A percentile compares a stretch with the other conserved stretches of the same genome.
These are phyloP conservation scores for Zopfia rhizophila DNA, from an alignment of 2,329 filamentous ascomycete genomes.

Conservation along the genomic window DNA sequence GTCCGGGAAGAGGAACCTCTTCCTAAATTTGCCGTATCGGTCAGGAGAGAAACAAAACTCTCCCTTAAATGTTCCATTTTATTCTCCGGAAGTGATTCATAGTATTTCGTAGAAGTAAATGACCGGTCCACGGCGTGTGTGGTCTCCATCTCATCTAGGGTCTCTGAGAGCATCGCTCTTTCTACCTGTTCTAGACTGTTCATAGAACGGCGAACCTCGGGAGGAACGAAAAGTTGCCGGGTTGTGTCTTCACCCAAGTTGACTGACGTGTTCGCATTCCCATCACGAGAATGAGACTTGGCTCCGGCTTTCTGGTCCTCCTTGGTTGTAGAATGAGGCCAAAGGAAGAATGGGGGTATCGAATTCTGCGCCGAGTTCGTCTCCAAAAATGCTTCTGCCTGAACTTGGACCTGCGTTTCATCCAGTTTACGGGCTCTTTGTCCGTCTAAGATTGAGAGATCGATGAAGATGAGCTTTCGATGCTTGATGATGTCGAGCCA, in stretches of 20 bases:
- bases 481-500: constrained; percentile 34
- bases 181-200: constrained; percentile 37
- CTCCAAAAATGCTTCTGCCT: neutral
- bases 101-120: constrained; percentile 39
- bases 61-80: constrained; percentile 15
- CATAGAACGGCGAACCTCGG: constrained; percentile 14
- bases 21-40: neutral
- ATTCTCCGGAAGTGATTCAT: constrained; percentile 32
- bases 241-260: neutral
- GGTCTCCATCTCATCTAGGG: constrained; percentile 13
- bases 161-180: constrained; percentile 32
- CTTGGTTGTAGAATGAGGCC: constrained; percentile 23
- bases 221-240: constrained; percentile 1
- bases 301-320: neutral
- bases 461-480: constrained; percentile 31
- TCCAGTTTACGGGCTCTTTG: constrained; percentile 5
- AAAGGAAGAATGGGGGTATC: constrained; percentile 42
- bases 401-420: neutral
- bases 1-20: neutral
- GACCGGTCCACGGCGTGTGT: constrained; percentile 27
- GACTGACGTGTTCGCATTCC: too few relatives aligned
- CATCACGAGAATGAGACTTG: too few relatives aligned
- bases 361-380: neutral
- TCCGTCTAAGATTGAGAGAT: constrained; percentile 23
- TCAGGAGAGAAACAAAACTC: constrained; percentile 8